Conservation (phyloP, 1,139 yeast species). For the Pichia sp. region DNA sequence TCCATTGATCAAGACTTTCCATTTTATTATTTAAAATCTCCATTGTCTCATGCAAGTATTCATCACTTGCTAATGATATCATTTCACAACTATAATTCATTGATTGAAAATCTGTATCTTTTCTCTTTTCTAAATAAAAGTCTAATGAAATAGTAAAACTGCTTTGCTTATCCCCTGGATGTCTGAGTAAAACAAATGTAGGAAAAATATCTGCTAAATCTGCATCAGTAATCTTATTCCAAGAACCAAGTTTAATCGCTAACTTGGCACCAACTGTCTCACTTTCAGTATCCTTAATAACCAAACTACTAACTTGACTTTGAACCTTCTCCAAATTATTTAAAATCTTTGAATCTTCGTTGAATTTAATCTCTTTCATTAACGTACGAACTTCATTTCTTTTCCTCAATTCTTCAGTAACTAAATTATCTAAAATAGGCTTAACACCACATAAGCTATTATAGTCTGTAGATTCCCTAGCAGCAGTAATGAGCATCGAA, state of each 20-base stretch:
- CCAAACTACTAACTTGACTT: not conserved
- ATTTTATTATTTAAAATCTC: conserved; percentile 36
- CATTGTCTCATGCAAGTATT: conserved; percentile 37
- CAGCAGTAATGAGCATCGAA: conserved; percentile 42
- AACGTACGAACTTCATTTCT: conserved; percentile 32
- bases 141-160: conserved; percentile 40
- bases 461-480: conserved; percentile 37
- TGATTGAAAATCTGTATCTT: conserved; percentile 25
- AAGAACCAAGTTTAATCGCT: conserved; percentile 3
- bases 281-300: conserved; percentile 1
- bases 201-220: conserved; percentile 46
- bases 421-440: conserved; percentile 31
- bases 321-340: not conserved
- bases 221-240: conserved; percentile 43
- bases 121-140: conserved; percentile 34
- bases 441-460: conserved; percentile 30
- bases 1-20: conserved; percentile 49
- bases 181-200: conserved; percentile 41
- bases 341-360: not conserved
- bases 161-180: conserved; percentile 26
- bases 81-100: conserved; percentile 30
- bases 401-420: conserved; percentile 37
- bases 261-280: conserved; percentile 9
- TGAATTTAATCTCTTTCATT: conserved; percentile 17
- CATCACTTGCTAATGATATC: conserved; percentile 47